A percentile compares a stretch with the other conserved stretches of the same genome.
Evolutionary conservation across 148 eudicot genomes (phyloP).

Genomic region (Rhododendron ovatum): DNA sequence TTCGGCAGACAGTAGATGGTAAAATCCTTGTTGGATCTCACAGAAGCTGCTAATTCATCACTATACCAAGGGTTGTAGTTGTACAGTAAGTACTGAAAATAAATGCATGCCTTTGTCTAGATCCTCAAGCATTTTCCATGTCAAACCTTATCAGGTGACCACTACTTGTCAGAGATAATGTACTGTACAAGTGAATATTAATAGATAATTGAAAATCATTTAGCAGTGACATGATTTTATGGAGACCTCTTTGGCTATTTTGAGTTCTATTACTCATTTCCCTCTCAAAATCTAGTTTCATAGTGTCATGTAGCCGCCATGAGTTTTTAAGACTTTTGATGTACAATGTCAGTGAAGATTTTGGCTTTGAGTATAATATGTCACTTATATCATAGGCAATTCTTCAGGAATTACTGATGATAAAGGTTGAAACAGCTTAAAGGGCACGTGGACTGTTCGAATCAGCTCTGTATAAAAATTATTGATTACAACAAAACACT

Average conservation of each 20-base stretch:
- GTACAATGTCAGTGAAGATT: not conserved
- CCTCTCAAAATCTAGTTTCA: not conserved
- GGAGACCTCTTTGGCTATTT: not conserved
- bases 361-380: not conserved
- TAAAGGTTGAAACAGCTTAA: not conserved
- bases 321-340: not conserved
- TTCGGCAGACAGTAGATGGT: slow-evolving; percentile 58
- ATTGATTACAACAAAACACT: too few species aligned
- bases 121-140: not conserved
- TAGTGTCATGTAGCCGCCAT: not conserved
- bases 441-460: not conserved
- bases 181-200: too few species aligned
- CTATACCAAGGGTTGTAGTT: slow-evolving; percentile 67
- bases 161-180: not conserved
- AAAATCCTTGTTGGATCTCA: slow-evolving; percentile 66
- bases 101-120: not conserved
- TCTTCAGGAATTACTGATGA: slow-evolving; percentile 48
- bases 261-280: too few species aligned
- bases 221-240: not conserved
- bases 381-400: slow-evolving; percentile 32
- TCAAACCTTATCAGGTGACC: not conserved
- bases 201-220: not conserved
- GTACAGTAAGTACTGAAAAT: slow-evolving; percentile 52
- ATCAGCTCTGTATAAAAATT: not conserved
- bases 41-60: slow-evolving; percentile 63